These are phyloP conservation scores for Erodium trifolium DNA, from an alignment of 441 rosid species.

Conservation along the genomic window DNA sequence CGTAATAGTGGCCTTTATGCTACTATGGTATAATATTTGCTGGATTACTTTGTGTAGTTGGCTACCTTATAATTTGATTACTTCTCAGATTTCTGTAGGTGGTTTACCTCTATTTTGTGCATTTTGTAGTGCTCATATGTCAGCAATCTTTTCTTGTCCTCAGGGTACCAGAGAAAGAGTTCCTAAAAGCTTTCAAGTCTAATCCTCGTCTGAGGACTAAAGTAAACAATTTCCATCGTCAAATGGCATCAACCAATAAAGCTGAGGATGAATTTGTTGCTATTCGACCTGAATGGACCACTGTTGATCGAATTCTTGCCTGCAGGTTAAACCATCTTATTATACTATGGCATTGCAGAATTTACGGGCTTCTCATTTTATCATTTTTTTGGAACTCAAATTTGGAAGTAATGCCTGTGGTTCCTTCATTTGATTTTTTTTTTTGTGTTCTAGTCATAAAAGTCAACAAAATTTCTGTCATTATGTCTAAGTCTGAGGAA, in stretches of 20 bases:
- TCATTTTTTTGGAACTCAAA: too few species aligned
- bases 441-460: conserved; percentile 1
- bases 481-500: not conserved
- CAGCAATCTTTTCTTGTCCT: conserved; percentile 8
- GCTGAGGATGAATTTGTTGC: conserved; percentile 81
- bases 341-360: conserved; percentile 7
- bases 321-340: conserved; percentile 51
- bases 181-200: conserved; percentile 84
- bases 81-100: conserved; percentile 13
- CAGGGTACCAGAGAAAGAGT: conserved; percentile 97
- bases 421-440: not conserved
- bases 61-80: not conserved
- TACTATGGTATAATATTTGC: conserved; percentile 1
- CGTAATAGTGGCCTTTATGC: not conserved
- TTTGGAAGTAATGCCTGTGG: not conserved
- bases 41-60: not conserved
- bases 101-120: conserved; percentile 4
- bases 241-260: conserved; percentile 51
- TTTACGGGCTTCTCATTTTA: not conserved
- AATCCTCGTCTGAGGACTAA: conserved; percentile 85
- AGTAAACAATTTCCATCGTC: conserved; percentile 86
- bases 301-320: conserved; percentile 93
- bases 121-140: conserved; percentile 17
- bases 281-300: conserved; percentile 98
- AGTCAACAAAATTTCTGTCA: not conserved